These are phyloP conservation scores for Sporothrix pallida DNA, from an alignment of 2,329 filamentous ascomycete genomes.

Conservation along the genomic window DNA sequence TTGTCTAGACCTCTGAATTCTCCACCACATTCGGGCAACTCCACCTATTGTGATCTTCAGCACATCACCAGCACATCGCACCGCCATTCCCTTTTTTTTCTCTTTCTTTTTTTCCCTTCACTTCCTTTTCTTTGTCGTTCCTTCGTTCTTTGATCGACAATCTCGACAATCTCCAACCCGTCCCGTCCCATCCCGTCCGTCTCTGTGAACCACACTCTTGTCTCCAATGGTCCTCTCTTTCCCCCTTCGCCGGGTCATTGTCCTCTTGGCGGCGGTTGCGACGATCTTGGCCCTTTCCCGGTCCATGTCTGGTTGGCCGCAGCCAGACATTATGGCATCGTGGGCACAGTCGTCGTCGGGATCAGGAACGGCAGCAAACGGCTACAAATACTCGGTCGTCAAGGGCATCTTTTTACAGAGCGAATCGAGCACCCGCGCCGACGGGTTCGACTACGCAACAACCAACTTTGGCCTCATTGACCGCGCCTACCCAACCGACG, in stretches of 20 bases:
- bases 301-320: not conserved
- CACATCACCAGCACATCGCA: not conserved
- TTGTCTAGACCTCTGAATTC: not conserved
- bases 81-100: not conserved
- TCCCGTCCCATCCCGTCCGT: too few relatives aligned
- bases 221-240: slow-evolving; percentile 7
- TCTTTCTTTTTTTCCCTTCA: not conserved
- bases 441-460: slow-evolving; percentile 26
- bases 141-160: not conserved
- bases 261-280: not conserved
- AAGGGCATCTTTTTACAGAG: slow-evolving; percentile 28
- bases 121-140: not conserved
- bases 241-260: slow-evolving; percentile 6
- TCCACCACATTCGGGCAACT: not conserved
- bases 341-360: not conserved
- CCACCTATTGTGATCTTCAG: not conserved
- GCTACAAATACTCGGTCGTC: slow-evolving; percentile 9
- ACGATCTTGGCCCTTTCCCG: not conserved
- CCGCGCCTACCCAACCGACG: slow-evolving; percentile 28
- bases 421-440: slow-evolving; percentile 26
- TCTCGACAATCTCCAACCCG: too few relatives aligned
- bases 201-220: not conserved
- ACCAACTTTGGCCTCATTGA: slow-evolving; percentile 27
- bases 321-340: not conserved
- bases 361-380: not conserved